Conservation (phyloP, 2,329 filamentous ascomycete species). For the Cylindrodendrum hubeiense region DNA sequence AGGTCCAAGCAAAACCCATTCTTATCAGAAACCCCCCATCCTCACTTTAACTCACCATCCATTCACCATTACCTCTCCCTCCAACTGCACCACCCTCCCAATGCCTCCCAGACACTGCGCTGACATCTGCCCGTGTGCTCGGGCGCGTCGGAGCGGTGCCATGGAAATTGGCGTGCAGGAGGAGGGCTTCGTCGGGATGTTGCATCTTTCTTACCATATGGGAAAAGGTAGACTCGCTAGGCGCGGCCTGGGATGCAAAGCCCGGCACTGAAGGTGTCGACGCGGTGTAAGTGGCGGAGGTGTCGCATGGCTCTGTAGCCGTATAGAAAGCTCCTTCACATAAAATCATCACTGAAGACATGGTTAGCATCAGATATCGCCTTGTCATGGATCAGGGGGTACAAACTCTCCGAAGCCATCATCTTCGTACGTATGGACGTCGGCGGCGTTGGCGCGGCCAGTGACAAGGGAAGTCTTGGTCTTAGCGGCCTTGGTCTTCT, state of each 20-base stretch:
- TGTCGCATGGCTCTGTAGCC: conserved; percentile 19
- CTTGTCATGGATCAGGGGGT: background rate
- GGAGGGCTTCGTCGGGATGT: conserved; percentile 13
- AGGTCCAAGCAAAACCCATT: background rate
- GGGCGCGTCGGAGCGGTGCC: conserved; percentile 24
- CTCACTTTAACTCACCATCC: background rate
- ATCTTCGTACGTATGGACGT: conserved; percentile 84
- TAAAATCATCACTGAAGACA: conserved; percentile 73
- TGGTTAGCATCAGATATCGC: conserved; percentile 35
- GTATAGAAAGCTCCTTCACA: conserved; percentile 63
- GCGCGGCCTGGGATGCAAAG: conserved; percentile 20
- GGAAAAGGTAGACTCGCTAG: conserved; percentile 17
- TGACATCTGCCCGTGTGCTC: conserved; percentile 19
- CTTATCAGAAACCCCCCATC: background rate
- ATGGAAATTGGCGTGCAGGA: conserved; percentile 7
- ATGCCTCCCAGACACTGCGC: conserved; percentile 11
- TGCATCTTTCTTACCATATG: conserved; percentile 3
- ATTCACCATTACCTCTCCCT: conserved; percentile 9
- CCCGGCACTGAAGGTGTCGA: conserved; percentile 23
- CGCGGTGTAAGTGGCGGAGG: conserved; percentile 16
- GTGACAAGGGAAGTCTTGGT: conserved; percentile 88
- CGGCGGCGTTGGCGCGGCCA: conserved; percentile 69
- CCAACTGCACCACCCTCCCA: conserved; percentile 12
- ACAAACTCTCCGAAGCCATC: conserved; percentile 87
- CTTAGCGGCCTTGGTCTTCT: conserved; percentile 98